Evolutionary conservation across 2,329 filamentous ascomycete genomes (phyloP), one percentile per base, ranked within the genome.

Genomic region (Fusarium secorum): DNA sequence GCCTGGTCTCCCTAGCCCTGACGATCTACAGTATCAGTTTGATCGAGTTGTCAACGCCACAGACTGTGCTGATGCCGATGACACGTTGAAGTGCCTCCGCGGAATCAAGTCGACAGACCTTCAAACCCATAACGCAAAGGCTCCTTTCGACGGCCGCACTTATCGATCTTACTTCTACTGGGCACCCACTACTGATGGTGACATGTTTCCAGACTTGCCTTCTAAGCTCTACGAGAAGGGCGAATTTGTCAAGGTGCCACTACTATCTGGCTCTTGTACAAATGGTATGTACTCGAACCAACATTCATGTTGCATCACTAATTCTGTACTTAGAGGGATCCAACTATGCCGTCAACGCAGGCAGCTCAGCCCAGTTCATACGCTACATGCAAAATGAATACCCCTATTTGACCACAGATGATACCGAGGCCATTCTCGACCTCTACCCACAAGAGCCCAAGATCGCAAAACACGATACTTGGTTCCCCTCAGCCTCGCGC

Each of bases 171-270:
- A 81, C 1, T 87, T 86, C 72, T 86, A 86, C 78, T 88, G 83
- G 83, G 81, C 83, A 5, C 86, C 86, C 0, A 85, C 82, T 52
- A 76, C 86, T 10, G 86, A 88, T 60, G 85, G 84, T 11, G 80
- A 81, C 9, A 73, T 87, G 14, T 71, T 87, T 17, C 74, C 67
- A 7, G 84, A 85, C 60, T 76, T 81, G 14, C 82, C 84, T 4
- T 84, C 82, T 42, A 67, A 59, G 7, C 74, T 85, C 60, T 84
- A 83, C 44, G 74, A 78, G 11, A 70, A 74, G 4, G 83, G 83
- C 0, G 72, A 77, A 11, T 85, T 85, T 61, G 63, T 84, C 61
- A 77, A 79, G 33, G 83, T 87, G 30, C 85, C 85, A 0, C 68
- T 85, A 30, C 71, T 87, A 17, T 79, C 84, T 54, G 85, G 85